Conservation (phyloP, 306 rosid genomes). For the Nissolia schottii region DNA sequence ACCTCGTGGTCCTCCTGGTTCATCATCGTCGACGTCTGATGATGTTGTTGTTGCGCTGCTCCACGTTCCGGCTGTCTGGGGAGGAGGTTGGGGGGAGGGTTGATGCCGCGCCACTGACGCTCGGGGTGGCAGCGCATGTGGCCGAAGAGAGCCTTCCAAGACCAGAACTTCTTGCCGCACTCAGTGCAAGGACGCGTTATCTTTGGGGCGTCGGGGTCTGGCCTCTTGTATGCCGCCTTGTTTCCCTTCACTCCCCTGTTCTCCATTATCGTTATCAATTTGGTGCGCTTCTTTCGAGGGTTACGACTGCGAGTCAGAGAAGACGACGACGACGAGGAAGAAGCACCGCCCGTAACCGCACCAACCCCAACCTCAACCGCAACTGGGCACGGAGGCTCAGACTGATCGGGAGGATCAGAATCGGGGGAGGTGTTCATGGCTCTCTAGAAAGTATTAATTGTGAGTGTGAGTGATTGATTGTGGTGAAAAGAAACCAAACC, state of each 20-base stretch:
- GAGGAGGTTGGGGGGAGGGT: slow-evolving; percentile 47
- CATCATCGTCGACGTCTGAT: too few relatives aligned
- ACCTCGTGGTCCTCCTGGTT: slow-evolving; percentile 52
- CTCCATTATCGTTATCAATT: neutral
- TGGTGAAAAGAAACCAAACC: neutral
- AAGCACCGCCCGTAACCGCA: neutral
- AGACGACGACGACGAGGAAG: neutral
- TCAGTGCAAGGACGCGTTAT: slow-evolving; percentile 56
- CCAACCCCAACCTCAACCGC: neutral
- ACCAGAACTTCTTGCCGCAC: slow-evolving; percentile 76
- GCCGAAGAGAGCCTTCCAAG: slow-evolving; percentile 79
- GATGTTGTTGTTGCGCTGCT: neutral
- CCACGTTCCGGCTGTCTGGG: too few relatives aligned
- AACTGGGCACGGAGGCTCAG: neutral
- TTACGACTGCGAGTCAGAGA: neutral
- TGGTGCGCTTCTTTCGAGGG: slow-evolving; percentile 42
- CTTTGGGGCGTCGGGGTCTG: slow-evolving; percentile 35
- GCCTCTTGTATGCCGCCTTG: slow-evolving; percentile 15
- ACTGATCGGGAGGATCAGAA: neutral
- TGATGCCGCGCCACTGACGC: slow-evolving; percentile 81
- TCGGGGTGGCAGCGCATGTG: slow-evolving; percentile 98
- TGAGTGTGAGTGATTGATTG: neutral
- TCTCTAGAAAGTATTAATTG: neutral
- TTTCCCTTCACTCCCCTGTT: neutral
- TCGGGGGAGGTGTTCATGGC: neutral